These are phyloP conservation scores for Otatea glauca DNA, from an alignment of 176 grass and related monocot genomes.

Conservation along the genomic window DNA sequence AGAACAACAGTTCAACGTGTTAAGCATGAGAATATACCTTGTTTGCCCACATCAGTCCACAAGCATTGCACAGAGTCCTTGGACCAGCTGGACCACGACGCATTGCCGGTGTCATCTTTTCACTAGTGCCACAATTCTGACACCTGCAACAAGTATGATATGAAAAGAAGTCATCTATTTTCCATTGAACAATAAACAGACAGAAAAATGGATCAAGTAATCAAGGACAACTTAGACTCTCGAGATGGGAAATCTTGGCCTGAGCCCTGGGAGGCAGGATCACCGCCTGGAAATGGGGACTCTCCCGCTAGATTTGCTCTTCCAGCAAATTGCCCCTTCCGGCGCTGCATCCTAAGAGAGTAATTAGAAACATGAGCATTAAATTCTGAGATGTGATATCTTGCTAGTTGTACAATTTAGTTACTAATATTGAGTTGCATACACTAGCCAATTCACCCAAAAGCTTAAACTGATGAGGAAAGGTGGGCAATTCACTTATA, in stretches of 20 bases:
- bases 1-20: not conserved
- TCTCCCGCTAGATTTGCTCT: slow-evolving; percentile 64
- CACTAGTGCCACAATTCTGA: slow-evolving; percentile 90
- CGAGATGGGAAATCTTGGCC: slow-evolving; percentile 61
- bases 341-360: slow-evolving; percentile 76
- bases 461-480: no score
- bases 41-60: slow-evolving; percentile 96
- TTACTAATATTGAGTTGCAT: no score
- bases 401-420: slow-evolving; percentile 6
- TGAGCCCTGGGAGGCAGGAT: slow-evolving; percentile 44
- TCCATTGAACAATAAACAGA: slow-evolving; percentile 43
- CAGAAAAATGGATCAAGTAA: slow-evolving; percentile 29
- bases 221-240: slow-evolving; percentile 73
- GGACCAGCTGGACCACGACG: slow-evolving; percentile 92
- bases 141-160: slow-evolving; percentile 58
- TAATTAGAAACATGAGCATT: slow-evolving; percentile 36
- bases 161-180: not conserved
- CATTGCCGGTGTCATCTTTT: slow-evolving; percentile 86
- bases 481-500: no score
- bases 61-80: slow-evolving; percentile 93
- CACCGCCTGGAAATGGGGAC: slow-evolving; percentile 53
- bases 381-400: slow-evolving; percentile 8
- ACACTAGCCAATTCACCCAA: no score
- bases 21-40: slow-evolving; percentile 51
- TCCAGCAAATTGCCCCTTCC: slow-evolving; percentile 89